Conservation (phyloP, 306 rosid genomes). For the Citrullus mucosospermus region DNA sequence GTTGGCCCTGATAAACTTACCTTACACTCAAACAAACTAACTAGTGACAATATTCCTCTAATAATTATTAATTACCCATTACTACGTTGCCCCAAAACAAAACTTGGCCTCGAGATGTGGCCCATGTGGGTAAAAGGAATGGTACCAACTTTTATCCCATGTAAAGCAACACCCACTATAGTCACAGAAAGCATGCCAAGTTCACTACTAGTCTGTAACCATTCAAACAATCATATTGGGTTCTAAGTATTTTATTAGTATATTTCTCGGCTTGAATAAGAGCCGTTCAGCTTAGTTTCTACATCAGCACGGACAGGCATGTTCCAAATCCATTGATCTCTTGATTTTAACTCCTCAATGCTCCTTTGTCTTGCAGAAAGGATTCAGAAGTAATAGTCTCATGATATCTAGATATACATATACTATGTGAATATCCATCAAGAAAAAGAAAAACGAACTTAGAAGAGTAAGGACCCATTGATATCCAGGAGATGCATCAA, state of each 20-base stretch:
- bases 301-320: conserved; percentile 58
- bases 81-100: no score
- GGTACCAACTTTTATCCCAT: no score
- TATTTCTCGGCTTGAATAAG: conserved; percentile 56
- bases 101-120: no score
- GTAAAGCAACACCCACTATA: no score
- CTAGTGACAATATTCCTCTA: no score
- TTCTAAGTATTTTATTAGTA: conserved; percentile 65
- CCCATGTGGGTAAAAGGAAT: no score
- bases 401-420: conserved; percentile 49
- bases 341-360: conserved; percentile 28
- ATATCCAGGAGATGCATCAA: conserved; percentile 52
- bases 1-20: no score
- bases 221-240: conserved; percentile 22
- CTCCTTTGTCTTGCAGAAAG: conserved; percentile 63
- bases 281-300: conserved; percentile 61
- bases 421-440: conserved; percentile 54
- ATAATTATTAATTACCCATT: no score
- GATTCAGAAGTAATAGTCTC: conserved; percentile 84
- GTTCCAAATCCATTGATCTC: conserved; percentile 64
- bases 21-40: no score
- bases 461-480: conserved; percentile 78
- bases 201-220: not conserved
- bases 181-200: not conserved
- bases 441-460: conserved; percentile 30